Evolutionary conservation across 345 rosid genomes (phyloP), one percentile per base, ranked within the genome.

Genomic region (Syzygium aromaticum): DNA sequence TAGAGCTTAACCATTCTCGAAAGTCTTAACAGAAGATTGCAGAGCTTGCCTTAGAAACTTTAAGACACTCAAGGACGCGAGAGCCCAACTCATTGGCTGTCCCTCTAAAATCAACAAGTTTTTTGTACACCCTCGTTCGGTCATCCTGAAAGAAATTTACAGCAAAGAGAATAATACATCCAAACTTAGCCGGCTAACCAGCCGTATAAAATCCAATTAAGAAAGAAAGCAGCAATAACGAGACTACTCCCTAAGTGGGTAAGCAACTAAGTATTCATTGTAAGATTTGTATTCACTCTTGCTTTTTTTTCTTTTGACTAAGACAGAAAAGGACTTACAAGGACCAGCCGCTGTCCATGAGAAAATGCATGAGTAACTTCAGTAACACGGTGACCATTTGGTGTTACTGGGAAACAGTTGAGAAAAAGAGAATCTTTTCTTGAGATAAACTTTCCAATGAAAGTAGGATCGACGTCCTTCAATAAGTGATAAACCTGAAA

Each of bases 381-480:
- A 3, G 96, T 93, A 90, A 98, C 96, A 51, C 99, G 99, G 57
- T 94, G 95, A 92, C 92, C 89, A 84, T 98, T 98, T 63, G 99
- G 99, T 25, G 96, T 94, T 53, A 98, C 96, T 2, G 99, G 95
- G 90, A 96, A 95, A 87, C 91, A 91, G 87, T 88, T 89, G 54
- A 95, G 89, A 89, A 88, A 90, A 89, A 94, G 78, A 19, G 94
- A 90, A 63, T 92, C 92, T 51, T 52, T 83, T 85, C 87, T 89
- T 1, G 90, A 90, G 28, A 92, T 88, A 80, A 86, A 95, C 87
- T 90, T 93, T 90, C 86, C 84, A 54, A 95, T 91, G 82, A 98
- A 93, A 80, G 90, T 88, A 89, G 89, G 90, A 91, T 96, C 97
- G 83, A 98, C 92, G 61, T 90, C 94, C 86, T 63, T 53, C 89